These are phyloP conservation scores for Pleurotus sapidus DNA, from an alignment of 768 basidiomycete genomes.

Conservation along the genomic window DNA sequence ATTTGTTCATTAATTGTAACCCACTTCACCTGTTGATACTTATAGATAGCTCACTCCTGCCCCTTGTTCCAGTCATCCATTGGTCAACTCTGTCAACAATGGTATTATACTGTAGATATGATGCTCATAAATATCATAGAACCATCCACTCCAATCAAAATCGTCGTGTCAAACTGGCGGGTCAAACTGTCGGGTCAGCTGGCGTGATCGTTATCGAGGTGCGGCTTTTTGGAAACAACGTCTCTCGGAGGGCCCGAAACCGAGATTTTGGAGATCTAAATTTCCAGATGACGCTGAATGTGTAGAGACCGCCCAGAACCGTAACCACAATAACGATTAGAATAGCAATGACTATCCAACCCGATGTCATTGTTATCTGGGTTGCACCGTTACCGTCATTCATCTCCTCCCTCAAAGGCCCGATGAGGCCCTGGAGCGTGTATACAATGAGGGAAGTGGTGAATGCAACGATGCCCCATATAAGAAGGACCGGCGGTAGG, in stretches of 20 bases:
- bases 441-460: constrained; percentile 42
- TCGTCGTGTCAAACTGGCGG: too few species aligned
- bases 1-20: too few species aligned
- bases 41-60: too few species aligned
- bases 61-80: too few species aligned
- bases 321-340: constrained; percentile 37
- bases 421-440: constrained; percentile 31
- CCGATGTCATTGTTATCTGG: constrained; percentile 19
- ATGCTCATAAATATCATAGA: too few species aligned
- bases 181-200: too few species aligned
- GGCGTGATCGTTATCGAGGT: too few species aligned
- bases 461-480: constrained; percentile 50
- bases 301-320: constrained; percentile 40
- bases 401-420: constrained; percentile 7
- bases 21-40: too few species aligned
- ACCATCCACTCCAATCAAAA: too few species aligned
- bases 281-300: constrained; percentile 51
- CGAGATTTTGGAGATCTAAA: constrained; percentile 17
- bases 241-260: background rate
- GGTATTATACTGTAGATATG: too few species aligned
- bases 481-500: constrained; percentile 48
- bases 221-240: background rate
- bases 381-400: constrained; percentile 12
- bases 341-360: constrained; percentile 37
- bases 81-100: too few species aligned